A percentile compares a stretch with the other conserved stretches of the same genome.
These are phyloP conservation scores for Aspergillus udagawae DNA, from an alignment of 2,329 filamentous ascomycete genomes.

Conservation along the genomic window DNA sequence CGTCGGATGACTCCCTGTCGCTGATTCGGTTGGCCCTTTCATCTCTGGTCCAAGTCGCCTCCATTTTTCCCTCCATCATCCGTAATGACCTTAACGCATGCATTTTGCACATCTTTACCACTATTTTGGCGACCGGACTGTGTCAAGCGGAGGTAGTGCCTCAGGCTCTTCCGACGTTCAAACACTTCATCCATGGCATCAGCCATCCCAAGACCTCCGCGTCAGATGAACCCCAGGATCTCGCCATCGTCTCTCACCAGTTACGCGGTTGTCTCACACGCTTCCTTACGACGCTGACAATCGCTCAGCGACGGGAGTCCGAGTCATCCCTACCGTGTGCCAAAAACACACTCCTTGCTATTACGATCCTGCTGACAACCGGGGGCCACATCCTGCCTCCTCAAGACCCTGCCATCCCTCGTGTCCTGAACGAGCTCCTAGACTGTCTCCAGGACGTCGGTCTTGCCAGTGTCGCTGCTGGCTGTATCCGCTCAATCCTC, in stretches of 20 bases:
- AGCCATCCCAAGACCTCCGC: conserved; percentile 35
- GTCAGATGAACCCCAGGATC: conserved; percentile 27
- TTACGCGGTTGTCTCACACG: conserved; percentile 77
- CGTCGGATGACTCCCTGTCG: conserved; percentile 73
- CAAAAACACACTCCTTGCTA: conserved; percentile 85
- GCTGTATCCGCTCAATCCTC: conserved; percentile 81
- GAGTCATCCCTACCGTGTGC: conserved; percentile 80
- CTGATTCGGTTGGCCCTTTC: conserved; percentile 77
- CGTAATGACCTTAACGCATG: conserved; percentile 94
- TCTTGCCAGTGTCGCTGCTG: conserved; percentile 77
- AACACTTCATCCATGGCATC: conserved; percentile 80
- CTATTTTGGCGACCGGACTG: conserved; percentile 78
- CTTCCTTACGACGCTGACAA: conserved; percentile 67
- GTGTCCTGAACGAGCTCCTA: conserved; percentile 74
- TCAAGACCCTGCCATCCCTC: conserved; percentile 68
- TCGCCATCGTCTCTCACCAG: conserved; percentile 59
- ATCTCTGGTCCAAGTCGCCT: conserved; percentile 87
- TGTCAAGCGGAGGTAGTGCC: conserved; percentile 89
- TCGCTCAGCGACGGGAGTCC: conserved; percentile 49
- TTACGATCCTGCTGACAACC: conserved; percentile 82
- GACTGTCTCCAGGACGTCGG: conserved; percentile 67
- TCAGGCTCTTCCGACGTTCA: conserved; percentile 83
- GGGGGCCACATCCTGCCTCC: conserved; percentile 70
- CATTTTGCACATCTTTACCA: conserved; percentile 94
- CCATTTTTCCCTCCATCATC: conserved; percentile 94